Evolutionary conservation across 495 filamentous ascomycete species (phyloP).

Genomic region (Lasiosphaeris hirsuta): DNA sequence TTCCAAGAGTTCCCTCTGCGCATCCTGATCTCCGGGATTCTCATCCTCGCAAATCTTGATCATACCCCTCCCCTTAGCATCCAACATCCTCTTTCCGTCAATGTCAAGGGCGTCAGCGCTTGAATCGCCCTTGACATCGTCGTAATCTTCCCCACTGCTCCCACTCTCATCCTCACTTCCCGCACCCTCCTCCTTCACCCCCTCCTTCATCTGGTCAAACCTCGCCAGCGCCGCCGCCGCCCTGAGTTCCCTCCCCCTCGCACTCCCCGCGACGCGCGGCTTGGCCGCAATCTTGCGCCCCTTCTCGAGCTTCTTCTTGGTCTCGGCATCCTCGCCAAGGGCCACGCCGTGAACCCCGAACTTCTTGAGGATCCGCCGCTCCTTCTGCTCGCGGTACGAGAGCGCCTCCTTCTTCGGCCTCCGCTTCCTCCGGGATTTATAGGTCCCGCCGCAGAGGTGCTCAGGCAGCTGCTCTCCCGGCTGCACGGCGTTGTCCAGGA

Average conservation of each 20-base stretch:
- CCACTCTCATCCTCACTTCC: constrained; percentile 31
- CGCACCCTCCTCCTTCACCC: constrained; percentile 33
- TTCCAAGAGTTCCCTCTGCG: constrained; percentile 59
- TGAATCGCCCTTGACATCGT: constrained; percentile 30
- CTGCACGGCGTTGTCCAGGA: constrained; percentile 48
- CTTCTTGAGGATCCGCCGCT: constrained; percentile 66
- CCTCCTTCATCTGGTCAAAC: constrained; percentile 58
- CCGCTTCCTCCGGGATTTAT: constrained; percentile 50
- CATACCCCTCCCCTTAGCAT: constrained; percentile 58
- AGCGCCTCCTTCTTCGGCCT: constrained; percentile 50
- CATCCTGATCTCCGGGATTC: constrained; percentile 57
- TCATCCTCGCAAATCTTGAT: constrained; percentile 72
- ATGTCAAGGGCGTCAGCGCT: constrained; percentile 47
- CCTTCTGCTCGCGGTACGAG: constrained; percentile 60
- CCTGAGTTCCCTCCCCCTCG: constrained; percentile 67
- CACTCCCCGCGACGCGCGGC: constrained; percentile 67
- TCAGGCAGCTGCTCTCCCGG: constrained; percentile 55
- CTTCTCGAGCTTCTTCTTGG: constrained; percentile 61
- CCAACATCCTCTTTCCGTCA: constrained; percentile 57
- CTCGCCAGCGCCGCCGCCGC: constrained; percentile 73
- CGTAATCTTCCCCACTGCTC: constrained; percentile 36
- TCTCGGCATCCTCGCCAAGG: constrained; percentile 63
- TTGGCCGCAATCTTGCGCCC: constrained; percentile 58
- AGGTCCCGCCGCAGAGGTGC: constrained; percentile 68
- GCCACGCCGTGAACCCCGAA: constrained; percentile 66